Base-by-base conservation (phyloP, 805 yeast genomes). In the Yarrowia deformans region DNA sequence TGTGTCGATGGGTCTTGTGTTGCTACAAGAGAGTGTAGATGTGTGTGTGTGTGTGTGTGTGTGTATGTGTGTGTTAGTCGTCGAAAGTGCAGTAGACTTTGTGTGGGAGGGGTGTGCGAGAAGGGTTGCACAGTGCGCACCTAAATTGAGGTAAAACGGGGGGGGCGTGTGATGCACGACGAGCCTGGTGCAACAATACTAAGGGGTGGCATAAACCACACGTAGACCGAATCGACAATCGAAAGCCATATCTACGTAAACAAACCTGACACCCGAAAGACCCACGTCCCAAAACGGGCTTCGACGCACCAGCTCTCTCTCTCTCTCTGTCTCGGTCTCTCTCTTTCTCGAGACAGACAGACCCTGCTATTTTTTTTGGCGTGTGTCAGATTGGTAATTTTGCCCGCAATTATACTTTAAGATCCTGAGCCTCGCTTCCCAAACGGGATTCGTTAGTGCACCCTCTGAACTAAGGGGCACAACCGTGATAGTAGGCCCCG, bases 91-190 rank as follows among this genome's bases (percentile, higher is more conserved):
- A 54, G 60, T 54, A 54, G 60, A 54, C 60, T 54, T 54, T 54
- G 60, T 54, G 63, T 29, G 48, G 63, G 63, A 56, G 63, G 63
- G 35, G 61, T 35, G 58, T 52, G 58, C 14, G 58, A 39, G 63
- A 56, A 56, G 63, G 63, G 63, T 56, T 56, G 63, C 48, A 56
- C 63, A 56, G 63, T 56, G 63, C 29, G 29, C 63, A 56, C 63
- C 63, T 56, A 56, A 55, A 56, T 56, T 56, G 63, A 56, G 63
- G 63, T 40, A 56, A 56, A 56, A 56, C 48, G 63, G 48, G 63
- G 63, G 63, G 60, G n/a, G 43, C 6, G 40, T 40, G 3, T 14
- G 48, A 56, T 56, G 63, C 63, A 56, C 48, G 61, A 55, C 61
- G 12, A 35, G 32, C 29, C 45, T 7, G 18, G 39, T 52, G 29